Evolutionary conservation across 108 stramenopile genomes (phyloP).

Genomic region (Nitzschia sp.): DNA sequence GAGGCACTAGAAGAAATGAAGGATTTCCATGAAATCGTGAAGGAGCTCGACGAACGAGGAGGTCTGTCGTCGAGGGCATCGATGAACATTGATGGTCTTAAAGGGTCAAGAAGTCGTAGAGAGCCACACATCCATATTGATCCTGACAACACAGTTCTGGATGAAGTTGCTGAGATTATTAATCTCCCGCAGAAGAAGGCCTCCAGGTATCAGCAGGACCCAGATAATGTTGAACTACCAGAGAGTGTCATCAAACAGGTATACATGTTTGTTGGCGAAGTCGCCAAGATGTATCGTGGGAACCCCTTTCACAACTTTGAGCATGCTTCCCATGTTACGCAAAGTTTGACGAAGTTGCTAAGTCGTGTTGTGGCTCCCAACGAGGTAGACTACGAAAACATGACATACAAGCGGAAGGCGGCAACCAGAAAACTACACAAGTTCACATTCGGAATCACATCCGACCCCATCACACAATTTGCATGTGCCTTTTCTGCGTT

Average conservation of each 20-base stretch:
- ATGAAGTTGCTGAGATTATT: slow-evolving; percentile 26
- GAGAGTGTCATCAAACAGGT: slow-evolving; percentile 13
- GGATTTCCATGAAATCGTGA: slow-evolving; percentile 18
- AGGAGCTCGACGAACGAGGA: slow-evolving; percentile 7
- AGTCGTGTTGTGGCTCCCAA: slow-evolving; percentile 21
- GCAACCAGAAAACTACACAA: slow-evolving; percentile 13
- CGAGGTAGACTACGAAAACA: slow-evolving; percentile 16
- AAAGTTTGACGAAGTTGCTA: slow-evolving; percentile 18
- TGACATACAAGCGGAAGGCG: slow-evolving; percentile 20
- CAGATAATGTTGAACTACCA: slow-evolving; percentile 7
- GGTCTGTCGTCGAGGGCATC: background rate
- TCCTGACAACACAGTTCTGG: slow-evolving; percentile 2
- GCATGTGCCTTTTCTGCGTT: slow-evolving; percentile 21
- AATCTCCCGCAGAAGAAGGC: slow-evolving; percentile 15
- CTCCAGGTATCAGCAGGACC: slow-evolving; percentile 13
- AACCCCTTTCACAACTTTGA: slow-evolving; percentile 29
- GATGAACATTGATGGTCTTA: slow-evolving; percentile 8
- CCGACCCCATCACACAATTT: slow-evolving; percentile 24
- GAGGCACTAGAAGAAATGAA: slow-evolving; percentile 6
- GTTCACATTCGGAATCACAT: slow-evolving; percentile 25
- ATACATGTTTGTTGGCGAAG: slow-evolving; percentile 9
- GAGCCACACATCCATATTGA: slow-evolving; percentile 4
- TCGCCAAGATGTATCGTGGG: slow-evolving; percentile 24
- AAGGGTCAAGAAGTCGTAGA: background rate
- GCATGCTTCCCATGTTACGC: slow-evolving; percentile 23